Conservation (phyloP, 345 rosid genomes). For the Durio zibethinus region DNA sequence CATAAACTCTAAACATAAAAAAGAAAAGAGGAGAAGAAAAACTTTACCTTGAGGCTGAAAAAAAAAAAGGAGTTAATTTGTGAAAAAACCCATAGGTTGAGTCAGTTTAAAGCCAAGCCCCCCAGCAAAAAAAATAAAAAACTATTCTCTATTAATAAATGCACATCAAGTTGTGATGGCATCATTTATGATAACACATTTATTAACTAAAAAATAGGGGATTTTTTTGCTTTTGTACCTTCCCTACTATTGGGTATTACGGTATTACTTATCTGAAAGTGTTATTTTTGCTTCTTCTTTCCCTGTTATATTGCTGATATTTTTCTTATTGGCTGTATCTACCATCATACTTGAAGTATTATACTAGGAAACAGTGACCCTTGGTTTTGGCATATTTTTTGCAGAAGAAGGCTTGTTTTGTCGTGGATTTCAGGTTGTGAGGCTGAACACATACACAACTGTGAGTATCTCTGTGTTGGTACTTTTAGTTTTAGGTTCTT, state of each 20-base stretch:
- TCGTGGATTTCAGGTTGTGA: conserved; percentile 89
- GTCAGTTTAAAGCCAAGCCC: not conserved
- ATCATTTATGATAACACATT: not conserved
- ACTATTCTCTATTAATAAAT: not conserved
- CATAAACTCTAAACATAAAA: not conserved
- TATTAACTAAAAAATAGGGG: not conserved
- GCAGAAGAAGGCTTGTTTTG: conserved; percentile 77
- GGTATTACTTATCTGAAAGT: not conserved
- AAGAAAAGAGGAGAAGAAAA: not conserved
- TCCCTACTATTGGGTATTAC: not conserved
- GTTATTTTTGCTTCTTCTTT: not conserved
- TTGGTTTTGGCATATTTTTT: conserved; percentile 25
- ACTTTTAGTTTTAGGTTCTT: not conserved
- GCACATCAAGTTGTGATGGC: not conserved
- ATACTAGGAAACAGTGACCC: not conserved
- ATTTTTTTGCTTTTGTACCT: not conserved
- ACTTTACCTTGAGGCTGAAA: not conserved
- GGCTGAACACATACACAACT: conserved; percentile 90
- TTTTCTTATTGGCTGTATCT: not conserved
- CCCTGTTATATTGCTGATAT: not conserved
- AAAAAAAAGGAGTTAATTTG: not conserved
- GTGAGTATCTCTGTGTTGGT: conserved; percentile 44
- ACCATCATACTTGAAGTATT: conserved; percentile 9
- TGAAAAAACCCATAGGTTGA: not conserved
- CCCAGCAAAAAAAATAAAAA: no score